Evolutionary conservation across 371 early-diverging fungal genomes (phyloP).

Genomic region (Apophysomyces trapeziformis): DNA sequence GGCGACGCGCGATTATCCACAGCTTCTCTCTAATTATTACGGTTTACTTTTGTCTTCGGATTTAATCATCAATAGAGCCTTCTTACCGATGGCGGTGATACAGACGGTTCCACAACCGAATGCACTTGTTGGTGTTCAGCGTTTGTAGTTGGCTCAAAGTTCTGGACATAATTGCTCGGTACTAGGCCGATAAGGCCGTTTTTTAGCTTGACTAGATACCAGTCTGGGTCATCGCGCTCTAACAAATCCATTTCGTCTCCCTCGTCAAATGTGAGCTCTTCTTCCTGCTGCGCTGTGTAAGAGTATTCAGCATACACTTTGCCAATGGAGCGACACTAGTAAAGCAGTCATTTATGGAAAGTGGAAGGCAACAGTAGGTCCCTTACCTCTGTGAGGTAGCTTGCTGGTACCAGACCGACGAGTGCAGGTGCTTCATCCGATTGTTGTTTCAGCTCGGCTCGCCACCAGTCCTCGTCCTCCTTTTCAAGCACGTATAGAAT

Average conservation of each 20-base stretch:
- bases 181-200: constrained; percentile 70
- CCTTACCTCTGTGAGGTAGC: constrained; percentile 73
- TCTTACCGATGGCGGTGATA: not conserved
- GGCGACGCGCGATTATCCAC: not conserved
- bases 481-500: constrained; percentile 75
- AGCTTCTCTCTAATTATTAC: not conserved
- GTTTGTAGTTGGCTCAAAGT: constrained; percentile 9
- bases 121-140: not conserved
- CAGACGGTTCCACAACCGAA: constrained; percentile 22
- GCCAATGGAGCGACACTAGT: constrained; percentile 47
- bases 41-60: not conserved
- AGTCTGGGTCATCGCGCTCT: constrained; percentile 81
- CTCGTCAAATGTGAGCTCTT: constrained; percentile 78
- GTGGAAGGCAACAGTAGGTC: constrained; percentile 1
- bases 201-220: constrained; percentile 68
- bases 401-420: constrained; percentile 78
- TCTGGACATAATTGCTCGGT: constrained; percentile 79
- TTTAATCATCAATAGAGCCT: constrained; percentile 3
- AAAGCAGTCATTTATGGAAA: not conserved
- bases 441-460: constrained; percentile 64
- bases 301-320: constrained; percentile 75
- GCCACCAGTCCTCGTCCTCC: constrained; percentile 83
- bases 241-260: constrained; percentile 75
- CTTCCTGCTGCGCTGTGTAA: constrained; percentile 78
- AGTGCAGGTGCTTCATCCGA: constrained; percentile 50